Evolutionary conservation across 225 moss, liverwort and hornwort genomes (phyloP), one percentile per base, ranked within the genome.

Genomic region (Bryum argenteum): DNA sequence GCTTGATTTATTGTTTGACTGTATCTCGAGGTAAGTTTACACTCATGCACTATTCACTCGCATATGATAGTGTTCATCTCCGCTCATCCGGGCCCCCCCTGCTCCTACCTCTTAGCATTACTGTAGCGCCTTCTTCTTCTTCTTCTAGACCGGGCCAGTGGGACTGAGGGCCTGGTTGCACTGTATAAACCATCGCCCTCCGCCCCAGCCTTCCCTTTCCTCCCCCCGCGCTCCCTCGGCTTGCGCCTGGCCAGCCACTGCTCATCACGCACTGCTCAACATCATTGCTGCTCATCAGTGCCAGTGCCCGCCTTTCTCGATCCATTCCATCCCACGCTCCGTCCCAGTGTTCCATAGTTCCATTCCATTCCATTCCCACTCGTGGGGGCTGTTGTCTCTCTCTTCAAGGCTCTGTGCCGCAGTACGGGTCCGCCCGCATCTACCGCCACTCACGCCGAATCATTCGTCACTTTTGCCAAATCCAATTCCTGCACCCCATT

Each of bases 1-100:
- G 19, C 15, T n/a, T 75, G 78, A 66, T 62, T 61, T 78, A 71
- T 78, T 66, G 73, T 78, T 82, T 82, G 82, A 82, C 78, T 71
- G 54, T 67, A 38, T 78, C 72, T 43, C 61, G 33, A 70, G 77
- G 72, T 63, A 81, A 72, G 33, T 33, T 6, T 33, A 33, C 33
- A 33, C 76, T 64, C 74, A 63, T 74, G 53, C 71, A 16, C 28
- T 5, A 40, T 13, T 40, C 71, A 23, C 1, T 61, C 39, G 5
- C 52, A 52, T 53, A 9, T 8, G 23, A 40, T 51, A 42, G 53
- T 23, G 1, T 41, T 62, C 52, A 62, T 40, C n/a, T 23, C 51
- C 21, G 18, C 70, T 33, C 69, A 23, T 24, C 71, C 60, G 22
- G 48, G 16, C 48, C 48, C 15, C 47, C 47, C 6, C 16, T 13